Conservation (phyloP, 2,329 filamentous ascomycete genomes). For the Fusarium burgessii region DNA sequence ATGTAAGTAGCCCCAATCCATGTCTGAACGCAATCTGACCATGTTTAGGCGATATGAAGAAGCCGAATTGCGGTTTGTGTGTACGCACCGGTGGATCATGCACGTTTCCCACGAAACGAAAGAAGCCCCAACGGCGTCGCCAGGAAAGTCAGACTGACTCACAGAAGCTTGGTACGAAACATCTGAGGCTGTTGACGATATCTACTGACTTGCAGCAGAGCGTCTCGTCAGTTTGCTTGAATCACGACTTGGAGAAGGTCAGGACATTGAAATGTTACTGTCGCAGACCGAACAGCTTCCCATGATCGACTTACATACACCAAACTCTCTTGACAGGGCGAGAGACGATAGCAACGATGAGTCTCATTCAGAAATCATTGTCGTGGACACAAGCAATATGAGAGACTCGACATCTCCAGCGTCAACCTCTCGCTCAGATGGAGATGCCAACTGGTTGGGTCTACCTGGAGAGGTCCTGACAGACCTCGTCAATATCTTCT, state of each 20-base stretch:
- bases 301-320: background rate
- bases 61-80: background rate
- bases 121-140: background rate
- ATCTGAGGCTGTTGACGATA: accelerated
- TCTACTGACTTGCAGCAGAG: background rate
- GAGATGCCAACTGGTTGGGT: accelerated
- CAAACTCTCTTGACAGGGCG: background rate
- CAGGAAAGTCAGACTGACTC: background rate
- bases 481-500: background rate
- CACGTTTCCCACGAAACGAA: background rate
- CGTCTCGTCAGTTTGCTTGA: background rate
- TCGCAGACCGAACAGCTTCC: background rate
- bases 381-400: background rate
- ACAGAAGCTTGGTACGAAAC: background rate
- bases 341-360: background rate
- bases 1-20: background rate
- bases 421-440: background rate
- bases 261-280: background rate
- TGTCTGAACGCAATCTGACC: accelerated
- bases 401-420: background rate
- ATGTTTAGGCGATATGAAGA: background rate
- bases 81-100: background rate
- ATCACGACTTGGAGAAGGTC: background rate
- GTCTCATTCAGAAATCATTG: background rate
- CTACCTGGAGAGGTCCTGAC: background rate